Evolutionary conservation across 2,329 filamentous ascomycete species (phyloP).

Genomic region (Dactylellina haptotyla): DNA sequence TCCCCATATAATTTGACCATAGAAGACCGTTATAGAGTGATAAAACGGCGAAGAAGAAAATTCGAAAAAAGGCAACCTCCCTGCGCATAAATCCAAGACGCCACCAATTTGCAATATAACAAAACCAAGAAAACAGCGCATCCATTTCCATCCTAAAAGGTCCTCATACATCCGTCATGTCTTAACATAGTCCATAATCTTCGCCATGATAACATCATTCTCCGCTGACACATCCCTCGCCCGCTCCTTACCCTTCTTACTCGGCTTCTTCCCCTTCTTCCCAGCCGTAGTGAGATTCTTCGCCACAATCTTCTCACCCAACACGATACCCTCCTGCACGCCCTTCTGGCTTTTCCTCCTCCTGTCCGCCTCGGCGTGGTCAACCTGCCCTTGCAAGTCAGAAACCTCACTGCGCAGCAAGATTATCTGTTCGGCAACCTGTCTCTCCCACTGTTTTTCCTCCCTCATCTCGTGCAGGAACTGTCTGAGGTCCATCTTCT

Average conservation of each 20-base stretch:
- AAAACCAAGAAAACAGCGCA: background rate
- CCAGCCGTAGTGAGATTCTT: conserved; percentile 13
- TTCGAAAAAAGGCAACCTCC: too few relatives aligned
- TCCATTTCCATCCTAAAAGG: background rate
- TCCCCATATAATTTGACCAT: too few relatives aligned
- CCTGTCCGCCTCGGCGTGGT: conserved; percentile 25
- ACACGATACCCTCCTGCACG: background rate
- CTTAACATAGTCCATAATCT: conserved; percentile 40
- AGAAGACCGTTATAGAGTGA: too few relatives aligned
- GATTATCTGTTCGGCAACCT: conserved; percentile 49
- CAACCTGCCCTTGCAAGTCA: conserved; percentile 31
- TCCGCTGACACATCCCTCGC: conserved; percentile 20
- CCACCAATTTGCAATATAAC: background rate
- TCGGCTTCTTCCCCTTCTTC: conserved; percentile 33
- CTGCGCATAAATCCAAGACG: background rate
- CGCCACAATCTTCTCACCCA: conserved; percentile 16
- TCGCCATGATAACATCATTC: conserved; percentile 31
- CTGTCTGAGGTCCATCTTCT: conserved; percentile 46
- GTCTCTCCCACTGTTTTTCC: conserved; percentile 42
- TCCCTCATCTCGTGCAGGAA: conserved; percentile 35
- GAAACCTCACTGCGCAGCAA: conserved; percentile 33
- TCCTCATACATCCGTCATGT: background rate
- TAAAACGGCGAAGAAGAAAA: too few relatives aligned
- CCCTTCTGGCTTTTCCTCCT: conserved; percentile 29
- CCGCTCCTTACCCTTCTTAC: conserved; percentile 51